These are phyloP conservation scores for Tilletia caries DNA, from an alignment of 1,284 basidiomycete species.

Conservation along the genomic window DNA sequence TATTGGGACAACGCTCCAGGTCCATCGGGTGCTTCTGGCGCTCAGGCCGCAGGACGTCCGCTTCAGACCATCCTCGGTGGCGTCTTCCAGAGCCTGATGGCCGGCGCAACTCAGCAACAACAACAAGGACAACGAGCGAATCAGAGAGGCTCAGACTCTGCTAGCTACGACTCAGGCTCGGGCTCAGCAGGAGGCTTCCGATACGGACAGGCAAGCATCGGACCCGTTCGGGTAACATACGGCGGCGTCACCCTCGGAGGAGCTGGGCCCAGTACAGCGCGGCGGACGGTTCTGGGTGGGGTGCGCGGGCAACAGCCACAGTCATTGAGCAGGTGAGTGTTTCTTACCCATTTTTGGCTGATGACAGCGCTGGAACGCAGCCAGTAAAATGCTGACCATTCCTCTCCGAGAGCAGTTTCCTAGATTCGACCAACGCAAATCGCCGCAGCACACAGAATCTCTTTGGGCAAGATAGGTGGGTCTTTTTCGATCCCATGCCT, in stretches of 20 bases:
- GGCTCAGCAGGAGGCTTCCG: conserved; percentile 13
- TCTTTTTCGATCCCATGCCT: no score
- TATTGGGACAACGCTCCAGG: no score
- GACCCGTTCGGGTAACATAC: not conserved
- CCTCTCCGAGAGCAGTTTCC: not conserved
- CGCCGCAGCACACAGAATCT: not conserved
- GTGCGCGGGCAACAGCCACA: not conserved
- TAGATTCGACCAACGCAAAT: not conserved
- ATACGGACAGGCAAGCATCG: conserved; percentile 5
- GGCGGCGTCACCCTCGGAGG: not conserved
- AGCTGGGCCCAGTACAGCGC: not conserved
- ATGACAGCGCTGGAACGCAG: not conserved
- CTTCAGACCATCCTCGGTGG: not conserved
- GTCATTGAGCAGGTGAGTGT: conserved; percentile 2
- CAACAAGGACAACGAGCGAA: not conserved
- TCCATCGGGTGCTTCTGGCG: not conserved
- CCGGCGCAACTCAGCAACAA: not conserved
- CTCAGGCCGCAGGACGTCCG: not conserved
- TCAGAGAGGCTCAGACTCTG: not conserved
- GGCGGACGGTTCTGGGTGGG: not conserved
- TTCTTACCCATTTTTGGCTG: not conserved
- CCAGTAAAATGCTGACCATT: not conserved
- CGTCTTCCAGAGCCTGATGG: not conserved
- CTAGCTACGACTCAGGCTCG: conserved; percentile 16
- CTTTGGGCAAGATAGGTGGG: no score